Percentiles rank a stretch among this genome's conserved stretches.
Evolutionary conservation across 148 eudicot species (phyloP).

Genomic region (Rheum nobile): DNA sequence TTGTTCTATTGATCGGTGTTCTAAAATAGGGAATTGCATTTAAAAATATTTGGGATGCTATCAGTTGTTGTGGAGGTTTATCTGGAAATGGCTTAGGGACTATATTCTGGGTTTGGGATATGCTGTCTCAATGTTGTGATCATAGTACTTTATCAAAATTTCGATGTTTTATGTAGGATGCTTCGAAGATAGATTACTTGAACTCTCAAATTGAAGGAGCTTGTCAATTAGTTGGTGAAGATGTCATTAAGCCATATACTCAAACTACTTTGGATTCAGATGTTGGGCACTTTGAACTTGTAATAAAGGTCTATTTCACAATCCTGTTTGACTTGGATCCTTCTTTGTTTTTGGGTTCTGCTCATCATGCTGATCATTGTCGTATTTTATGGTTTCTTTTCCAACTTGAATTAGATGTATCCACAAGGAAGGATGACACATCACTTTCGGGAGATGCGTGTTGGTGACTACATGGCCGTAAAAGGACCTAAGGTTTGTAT

Average conservation of each 20-base stretch:
- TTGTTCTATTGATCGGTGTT: too few species aligned
- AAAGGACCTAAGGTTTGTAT: constrained; percentile 78
- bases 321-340: neutral
- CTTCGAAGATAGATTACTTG: constrained; percentile 27
- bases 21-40: neutral
- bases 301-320: constrained; percentile 55
- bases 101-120: neutral
- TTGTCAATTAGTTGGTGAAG: constrained; percentile 54
- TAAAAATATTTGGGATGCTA: neutral
- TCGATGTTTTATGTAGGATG: constrained; percentile 15
- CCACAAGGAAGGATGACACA: constrained; percentile 98
- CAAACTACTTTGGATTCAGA: constrained; percentile 93
- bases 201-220: constrained; percentile 46
- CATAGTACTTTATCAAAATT: neutral
- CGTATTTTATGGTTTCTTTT: constrained; percentile 1
- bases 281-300: constrained; percentile 75
- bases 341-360: neutral
- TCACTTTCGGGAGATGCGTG: constrained; percentile 84
- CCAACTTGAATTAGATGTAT: constrained; percentile 49
- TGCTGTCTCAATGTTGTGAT: neutral
- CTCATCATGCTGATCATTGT: neutral
- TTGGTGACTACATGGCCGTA: constrained; percentile 67
- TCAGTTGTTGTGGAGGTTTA: neutral
- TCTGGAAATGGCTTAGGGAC: neutral
- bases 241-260: constrained; percentile 83